These are phyloP conservation scores for Suillus discolor DNA, from an alignment of 768 basidiomycete genomes.

Conservation along the genomic window DNA sequence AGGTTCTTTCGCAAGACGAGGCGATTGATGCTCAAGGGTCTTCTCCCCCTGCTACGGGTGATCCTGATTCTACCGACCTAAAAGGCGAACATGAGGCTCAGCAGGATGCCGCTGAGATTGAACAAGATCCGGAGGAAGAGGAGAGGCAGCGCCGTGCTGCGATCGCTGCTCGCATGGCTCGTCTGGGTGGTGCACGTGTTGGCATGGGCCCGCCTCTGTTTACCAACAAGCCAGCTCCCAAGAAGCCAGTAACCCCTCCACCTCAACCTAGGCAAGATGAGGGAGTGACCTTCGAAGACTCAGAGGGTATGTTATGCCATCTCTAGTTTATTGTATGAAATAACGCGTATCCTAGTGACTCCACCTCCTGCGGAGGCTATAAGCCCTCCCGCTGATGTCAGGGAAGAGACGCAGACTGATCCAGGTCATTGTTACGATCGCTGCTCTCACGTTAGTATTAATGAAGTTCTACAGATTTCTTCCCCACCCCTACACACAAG, in stretches of 20 bases:
- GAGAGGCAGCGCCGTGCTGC: slow-evolving; percentile 81
- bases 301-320: slow-evolving; percentile 21
- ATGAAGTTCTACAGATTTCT: slow-evolving; percentile 28
- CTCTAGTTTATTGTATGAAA: not conserved
- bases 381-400: slow-evolving; percentile 1
- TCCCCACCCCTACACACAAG: slow-evolving; percentile 8
- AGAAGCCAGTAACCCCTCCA: slow-evolving; percentile 27
- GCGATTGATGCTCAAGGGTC: slow-evolving; percentile 35
- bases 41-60: slow-evolving; percentile 35
- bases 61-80: slow-evolving; percentile 28
- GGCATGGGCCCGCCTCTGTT: slow-evolving; percentile 81
- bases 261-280: slow-evolving; percentile 25
- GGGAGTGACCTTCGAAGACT: slow-evolving; percentile 6
- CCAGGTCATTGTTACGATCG: slow-evolving; percentile 18
- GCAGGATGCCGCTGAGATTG: slow-evolving; percentile 20
- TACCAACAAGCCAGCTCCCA: slow-evolving; percentile 51
- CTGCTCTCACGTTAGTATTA: slow-evolving; percentile 10
- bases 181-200: slow-evolving; percentile 81
- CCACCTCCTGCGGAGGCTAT: slow-evolving; percentile 19
- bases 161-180: slow-evolving; percentile 92
- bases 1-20: slow-evolving; percentile 20
- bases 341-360: slow-evolving; percentile 13
- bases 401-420: slow-evolving; percentile 14
- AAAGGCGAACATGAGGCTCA: slow-evolving; percentile 16
- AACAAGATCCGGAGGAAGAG: slow-evolving; percentile 58